Conservation (phyloP, 2,329 filamentous ascomycete genomes). For the Cercospora canescens region DNA sequence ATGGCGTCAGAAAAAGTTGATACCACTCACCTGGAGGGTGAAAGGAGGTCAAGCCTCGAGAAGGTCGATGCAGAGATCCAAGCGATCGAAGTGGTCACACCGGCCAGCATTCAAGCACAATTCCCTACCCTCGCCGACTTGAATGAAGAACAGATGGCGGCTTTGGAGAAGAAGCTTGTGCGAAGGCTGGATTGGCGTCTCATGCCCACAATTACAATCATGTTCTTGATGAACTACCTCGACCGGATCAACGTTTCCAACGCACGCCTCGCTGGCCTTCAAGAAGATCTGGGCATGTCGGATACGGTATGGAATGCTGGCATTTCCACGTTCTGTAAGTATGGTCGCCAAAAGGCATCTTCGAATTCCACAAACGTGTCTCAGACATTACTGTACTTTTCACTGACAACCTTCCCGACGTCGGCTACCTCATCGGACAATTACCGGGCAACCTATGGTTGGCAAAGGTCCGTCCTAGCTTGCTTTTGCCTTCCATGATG, state of each 20-base stretch:
- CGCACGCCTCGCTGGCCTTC: slow-evolving; percentile 42
- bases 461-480: slow-evolving; percentile 16
- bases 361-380: no score
- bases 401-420: no score
- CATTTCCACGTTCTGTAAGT: slow-evolving; percentile 48
- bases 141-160: slow-evolving; percentile 23
- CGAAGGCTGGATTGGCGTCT: slow-evolving; percentile 34
- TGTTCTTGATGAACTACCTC: slow-evolving; percentile 38
- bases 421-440: slow-evolving; percentile 45
- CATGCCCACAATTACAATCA: slow-evolving; percentile 35
- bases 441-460: slow-evolving; percentile 50
- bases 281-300: slow-evolving; percentile 40
- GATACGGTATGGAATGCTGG: slow-evolving; percentile 40
- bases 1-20: background rate
- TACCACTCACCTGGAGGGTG: background rate
- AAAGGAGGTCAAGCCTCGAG: slow-evolving; percentile 11
- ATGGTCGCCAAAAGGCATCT: no score
- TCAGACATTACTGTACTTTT: no score
- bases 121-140: slow-evolving; percentile 32
- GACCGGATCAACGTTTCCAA: slow-evolving; percentile 45
- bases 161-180: slow-evolving; percentile 30
- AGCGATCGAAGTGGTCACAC: slow-evolving; percentile 33
- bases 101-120: slow-evolving; percentile 32
- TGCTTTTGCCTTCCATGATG: slow-evolving; percentile 42
- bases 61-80: slow-evolving; percentile 38